Evolutionary conservation across 768 basidiomycete genomes (phyloP).

Genomic region (Xerocomellus intermedius): DNA sequence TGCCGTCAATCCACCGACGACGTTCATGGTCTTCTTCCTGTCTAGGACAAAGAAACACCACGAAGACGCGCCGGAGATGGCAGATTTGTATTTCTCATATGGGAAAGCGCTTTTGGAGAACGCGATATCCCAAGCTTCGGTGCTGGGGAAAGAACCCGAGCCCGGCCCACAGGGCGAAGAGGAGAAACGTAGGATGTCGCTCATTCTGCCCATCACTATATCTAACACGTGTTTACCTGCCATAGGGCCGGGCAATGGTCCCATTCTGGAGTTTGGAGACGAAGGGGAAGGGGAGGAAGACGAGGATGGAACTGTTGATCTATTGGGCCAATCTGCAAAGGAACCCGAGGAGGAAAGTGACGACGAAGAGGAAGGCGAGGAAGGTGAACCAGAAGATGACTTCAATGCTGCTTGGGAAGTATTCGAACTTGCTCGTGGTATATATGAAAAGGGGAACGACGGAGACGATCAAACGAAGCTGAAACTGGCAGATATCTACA

Average conservation of each 20-base stretch:
- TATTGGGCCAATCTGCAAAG: slow-evolving; percentile 59
- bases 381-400: slow-evolving; percentile 89
- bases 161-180: slow-evolving; percentile 43
- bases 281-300: slow-evolving; percentile 65
- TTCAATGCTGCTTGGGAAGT: slow-evolving; percentile 98
- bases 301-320: slow-evolving; percentile 58
- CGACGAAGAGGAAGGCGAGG: slow-evolving; percentile 58
- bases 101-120: slow-evolving; percentile 93
- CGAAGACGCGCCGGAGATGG: slow-evolving; percentile 80
- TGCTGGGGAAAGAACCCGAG: slow-evolving; percentile 83
- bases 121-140: slow-evolving; percentile 80
- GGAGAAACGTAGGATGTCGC: slow-evolving; percentile 33
- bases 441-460: slow-evolving; percentile 69
- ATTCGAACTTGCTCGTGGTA: slow-evolving; percentile 87
- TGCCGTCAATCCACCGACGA: neutral
- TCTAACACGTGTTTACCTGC: slow-evolving; percentile 14
- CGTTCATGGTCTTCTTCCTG: slow-evolving; percentile 6
- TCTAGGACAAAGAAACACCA: slow-evolving; percentile 68
- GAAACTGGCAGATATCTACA: slow-evolving; percentile 88
- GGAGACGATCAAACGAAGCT: slow-evolving; percentile 63
- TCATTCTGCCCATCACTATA: neutral
- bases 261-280: slow-evolving; percentile 81
- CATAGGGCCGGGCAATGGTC: slow-evolving; percentile 44
- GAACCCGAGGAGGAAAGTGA: slow-evolving; percentile 51
- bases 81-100: slow-evolving; percentile 87